Conservation (phyloP, 345 rosid genomes). For the Syzygium aromaticum region DNA sequence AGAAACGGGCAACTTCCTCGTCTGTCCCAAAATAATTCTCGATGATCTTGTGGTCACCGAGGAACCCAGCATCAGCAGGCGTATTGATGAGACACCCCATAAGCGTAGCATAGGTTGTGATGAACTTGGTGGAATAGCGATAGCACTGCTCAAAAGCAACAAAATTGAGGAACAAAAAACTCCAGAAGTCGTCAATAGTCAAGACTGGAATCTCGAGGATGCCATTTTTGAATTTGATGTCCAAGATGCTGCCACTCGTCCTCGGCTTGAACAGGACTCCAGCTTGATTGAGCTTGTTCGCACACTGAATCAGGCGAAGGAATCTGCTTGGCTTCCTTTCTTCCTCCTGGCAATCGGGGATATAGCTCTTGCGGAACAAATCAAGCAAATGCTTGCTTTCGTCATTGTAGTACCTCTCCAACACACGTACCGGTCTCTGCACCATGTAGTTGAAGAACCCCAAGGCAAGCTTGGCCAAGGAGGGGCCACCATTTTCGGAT, state of each 20-base stretch:
- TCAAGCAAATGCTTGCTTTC: slow-evolving; percentile 57
- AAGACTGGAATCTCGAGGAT: slow-evolving; percentile 59
- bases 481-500: slow-evolving; percentile 14
- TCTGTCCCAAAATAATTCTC: slow-evolving; percentile 75
- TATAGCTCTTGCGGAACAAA: slow-evolving; percentile 39
- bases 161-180: slow-evolving; percentile 52
- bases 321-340: slow-evolving; percentile 14
- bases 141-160: slow-evolving; percentile 83
- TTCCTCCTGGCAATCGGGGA: slow-evolving; percentile 14
- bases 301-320: slow-evolving; percentile 37
- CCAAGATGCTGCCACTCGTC: slow-evolving; percentile 38
- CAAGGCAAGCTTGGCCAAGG: slow-evolving; percentile 38
- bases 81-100: slow-evolving; percentile 57
- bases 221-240: slow-evolving; percentile 45
- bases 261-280: slow-evolving; percentile 37
- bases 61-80: slow-evolving; percentile 50
- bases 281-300: slow-evolving; percentile 40
- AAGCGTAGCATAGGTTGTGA: slow-evolving; percentile 61
- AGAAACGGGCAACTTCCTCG: slow-evolving; percentile 40
- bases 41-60: slow-evolving; percentile 43
- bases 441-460: slow-evolving; percentile 47
- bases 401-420: slow-evolving; percentile 15
- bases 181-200: slow-evolving; percentile 61
- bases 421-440: slow-evolving; percentile 21
- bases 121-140: slow-evolving; percentile 31